Percentiles rank a stretch among this genome's conserved stretches.
Evolutionary conservation across 176 grass and related monocot species (phyloP).

Genomic region (Echinochloa phyllopogon): DNA sequence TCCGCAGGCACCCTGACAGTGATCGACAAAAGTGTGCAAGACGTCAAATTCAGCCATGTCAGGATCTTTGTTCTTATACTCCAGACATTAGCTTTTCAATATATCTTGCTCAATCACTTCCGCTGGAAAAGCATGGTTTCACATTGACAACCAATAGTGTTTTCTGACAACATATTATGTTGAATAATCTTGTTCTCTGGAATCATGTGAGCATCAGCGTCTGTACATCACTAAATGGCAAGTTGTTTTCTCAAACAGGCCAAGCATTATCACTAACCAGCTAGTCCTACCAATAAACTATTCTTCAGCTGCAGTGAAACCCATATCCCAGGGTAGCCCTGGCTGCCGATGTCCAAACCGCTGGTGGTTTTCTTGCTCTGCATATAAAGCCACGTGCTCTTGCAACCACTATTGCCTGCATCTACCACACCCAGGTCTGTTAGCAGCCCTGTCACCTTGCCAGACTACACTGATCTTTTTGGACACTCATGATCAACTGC

Average conservation of each 20-base stretch:
- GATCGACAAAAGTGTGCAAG: background rate
- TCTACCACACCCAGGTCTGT: background rate
- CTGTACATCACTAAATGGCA: slow-evolving; percentile 1
- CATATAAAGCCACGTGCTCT: slow-evolving; percentile 6
- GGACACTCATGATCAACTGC: background rate
- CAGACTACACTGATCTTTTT: background rate
- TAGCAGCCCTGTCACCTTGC: slow-evolving; percentile 7
- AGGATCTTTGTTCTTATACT: background rate
- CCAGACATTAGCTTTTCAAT: background rate
- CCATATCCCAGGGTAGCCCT: background rate
- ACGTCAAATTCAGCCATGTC: background rate
- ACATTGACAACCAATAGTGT: slow-evolving; percentile 24
- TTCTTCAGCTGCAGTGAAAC: background rate
- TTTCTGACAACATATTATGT: background rate
- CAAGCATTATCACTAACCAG: background rate
- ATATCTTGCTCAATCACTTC: background rate
- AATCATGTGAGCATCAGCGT: background rate
- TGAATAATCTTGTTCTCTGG: slow-evolving; percentile 1
- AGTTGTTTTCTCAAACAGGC: background rate
- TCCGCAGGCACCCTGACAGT: background rate
- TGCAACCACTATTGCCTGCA: slow-evolving; percentile 1
- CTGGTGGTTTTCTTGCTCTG: slow-evolving; percentile 6
- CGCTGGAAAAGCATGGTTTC: background rate
- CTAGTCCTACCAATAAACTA: background rate
- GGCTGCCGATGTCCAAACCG: background rate